Evolutionary conservation across 2,329 filamentous ascomycete species (phyloP).

Genomic region (Claviceps sp.): DNA sequence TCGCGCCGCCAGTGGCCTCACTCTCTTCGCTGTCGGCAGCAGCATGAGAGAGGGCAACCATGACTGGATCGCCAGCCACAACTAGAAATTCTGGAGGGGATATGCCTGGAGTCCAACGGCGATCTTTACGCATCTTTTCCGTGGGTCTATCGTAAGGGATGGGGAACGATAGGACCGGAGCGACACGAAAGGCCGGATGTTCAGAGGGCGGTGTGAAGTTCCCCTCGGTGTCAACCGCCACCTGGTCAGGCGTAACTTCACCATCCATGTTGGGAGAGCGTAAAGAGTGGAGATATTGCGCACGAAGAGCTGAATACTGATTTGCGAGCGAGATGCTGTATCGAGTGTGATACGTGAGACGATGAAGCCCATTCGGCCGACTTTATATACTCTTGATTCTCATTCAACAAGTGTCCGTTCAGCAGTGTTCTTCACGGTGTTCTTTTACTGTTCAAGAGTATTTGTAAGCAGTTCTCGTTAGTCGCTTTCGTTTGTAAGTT

Average conservation of each 20-base stretch:
- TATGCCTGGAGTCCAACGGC: slow-evolving; percentile 18
- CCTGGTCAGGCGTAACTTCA: slow-evolving; percentile 17
- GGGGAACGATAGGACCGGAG: slow-evolving; percentile 43
- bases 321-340: background rate
- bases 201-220: slow-evolving; percentile 51
- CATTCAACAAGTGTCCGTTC: background rate
- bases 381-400: slow-evolving; percentile 4
- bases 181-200: slow-evolving; percentile 35
- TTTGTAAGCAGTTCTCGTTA: no score
- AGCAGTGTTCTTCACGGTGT: no score
- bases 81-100: slow-evolving; percentile 36
- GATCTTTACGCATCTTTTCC: slow-evolving; percentile 28
- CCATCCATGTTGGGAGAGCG: slow-evolving; percentile 16
- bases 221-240: slow-evolving; percentile 60
- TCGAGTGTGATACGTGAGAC: slow-evolving; percentile 9
- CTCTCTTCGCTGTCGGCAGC: slow-evolving; percentile 24
- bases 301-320: background rate
- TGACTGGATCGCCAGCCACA: slow-evolving; percentile 44
- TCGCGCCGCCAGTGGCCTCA: slow-evolving; percentile 18
- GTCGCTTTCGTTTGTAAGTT: no score
- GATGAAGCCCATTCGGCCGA: background rate
- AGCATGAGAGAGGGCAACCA: slow-evolving; percentile 45
- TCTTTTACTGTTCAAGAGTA: no score
- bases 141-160: slow-evolving; percentile 41
- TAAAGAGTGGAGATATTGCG: background rate